Evolutionary conservation across 1,284 basidiomycete genomes (phyloP).

Genomic region (Meira miltonrushii): DNA sequence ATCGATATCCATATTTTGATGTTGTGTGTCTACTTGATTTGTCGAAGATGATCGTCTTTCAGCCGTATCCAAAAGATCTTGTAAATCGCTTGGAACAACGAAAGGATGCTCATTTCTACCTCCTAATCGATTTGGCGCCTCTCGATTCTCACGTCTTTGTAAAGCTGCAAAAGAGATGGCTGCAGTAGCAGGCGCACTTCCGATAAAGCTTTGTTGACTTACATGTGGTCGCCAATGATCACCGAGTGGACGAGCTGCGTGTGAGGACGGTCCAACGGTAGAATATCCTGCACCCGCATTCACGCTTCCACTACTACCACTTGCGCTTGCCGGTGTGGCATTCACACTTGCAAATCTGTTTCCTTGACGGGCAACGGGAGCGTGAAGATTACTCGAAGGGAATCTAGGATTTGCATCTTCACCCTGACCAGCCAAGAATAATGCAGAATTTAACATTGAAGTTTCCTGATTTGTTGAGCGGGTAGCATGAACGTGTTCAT

Average conservation of each 20-base stretch:
- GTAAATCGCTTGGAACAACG: conserved; percentile 3
- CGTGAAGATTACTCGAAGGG: background rate
- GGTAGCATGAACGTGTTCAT: too few species aligned
- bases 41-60: background rate
- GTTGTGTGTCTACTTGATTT: too few species aligned
- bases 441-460: conserved; percentile 1
- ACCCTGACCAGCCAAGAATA: background rate
- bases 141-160: background rate
- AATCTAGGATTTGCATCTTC: background rate
- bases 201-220: background rate
- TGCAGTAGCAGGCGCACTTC: background rate
- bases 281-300: background rate
- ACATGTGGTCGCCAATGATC: background rate
- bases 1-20: too few species aligned
- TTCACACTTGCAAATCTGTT: conserved; percentile 10
- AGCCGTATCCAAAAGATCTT: conserved; percentile 1
- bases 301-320: background rate
- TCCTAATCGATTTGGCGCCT: background rate
- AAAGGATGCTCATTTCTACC: background rate
- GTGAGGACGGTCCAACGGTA: background rate
- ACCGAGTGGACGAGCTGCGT: too few species aligned
- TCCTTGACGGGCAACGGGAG: conserved; percentile 8
- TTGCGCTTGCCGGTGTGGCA: background rate
- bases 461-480: background rate
- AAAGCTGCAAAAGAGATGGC: background rate